These are phyloP conservation scores for Fagopyrum tataricum DNA, from an alignment of 148 eudicot genomes.

Conservation along the genomic window DNA sequence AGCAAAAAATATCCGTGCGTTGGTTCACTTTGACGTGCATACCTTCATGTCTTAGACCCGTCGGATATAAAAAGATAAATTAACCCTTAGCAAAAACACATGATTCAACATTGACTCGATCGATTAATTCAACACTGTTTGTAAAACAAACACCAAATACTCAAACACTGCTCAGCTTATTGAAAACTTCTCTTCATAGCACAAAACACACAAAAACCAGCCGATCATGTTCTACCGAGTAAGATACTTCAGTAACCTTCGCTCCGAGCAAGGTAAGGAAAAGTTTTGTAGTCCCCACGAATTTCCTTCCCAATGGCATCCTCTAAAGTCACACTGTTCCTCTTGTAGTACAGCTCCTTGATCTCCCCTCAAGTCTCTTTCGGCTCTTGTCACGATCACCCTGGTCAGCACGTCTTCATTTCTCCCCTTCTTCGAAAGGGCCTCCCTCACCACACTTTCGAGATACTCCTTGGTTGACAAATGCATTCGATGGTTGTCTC, in stretches of 20 bases:
- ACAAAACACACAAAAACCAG: not conserved
- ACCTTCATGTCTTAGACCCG: too few species aligned
- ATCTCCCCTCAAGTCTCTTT: slow-evolving; percentile 54
- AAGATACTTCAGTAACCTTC: slow-evolving; percentile 20
- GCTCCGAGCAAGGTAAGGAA: slow-evolving; percentile 71
- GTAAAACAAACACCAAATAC: not conserved
- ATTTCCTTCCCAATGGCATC: slow-evolving; percentile 52
- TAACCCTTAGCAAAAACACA: not conserved
- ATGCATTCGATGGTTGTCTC: slow-evolving; percentile 59
- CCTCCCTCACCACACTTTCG: slow-evolving; percentile 51
- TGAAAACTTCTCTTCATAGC: slow-evolving; percentile 1
- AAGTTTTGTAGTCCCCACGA: slow-evolving; percentile 59
- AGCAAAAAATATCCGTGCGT: too few species aligned
- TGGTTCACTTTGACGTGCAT: too few species aligned
- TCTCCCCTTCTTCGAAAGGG: slow-evolving; percentile 42
- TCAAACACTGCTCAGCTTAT: not conserved
- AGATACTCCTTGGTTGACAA: slow-evolving; percentile 54
- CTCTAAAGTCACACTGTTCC: slow-evolving; percentile 69
- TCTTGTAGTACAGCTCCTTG: slow-evolving; percentile 55
- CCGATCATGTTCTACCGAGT: not conserved
- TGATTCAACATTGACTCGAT: not conserved
- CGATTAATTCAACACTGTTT: not conserved
- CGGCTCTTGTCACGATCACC: slow-evolving; percentile 67
- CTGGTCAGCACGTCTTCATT: slow-evolving; percentile 72
- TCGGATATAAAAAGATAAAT: too few species aligned